Percentiles rank a stretch among this genome's conserved stretches.
Conservation (phyloP, 768 basidiomycete genomes). For the Hypsizygus marmoreus region DNA sequence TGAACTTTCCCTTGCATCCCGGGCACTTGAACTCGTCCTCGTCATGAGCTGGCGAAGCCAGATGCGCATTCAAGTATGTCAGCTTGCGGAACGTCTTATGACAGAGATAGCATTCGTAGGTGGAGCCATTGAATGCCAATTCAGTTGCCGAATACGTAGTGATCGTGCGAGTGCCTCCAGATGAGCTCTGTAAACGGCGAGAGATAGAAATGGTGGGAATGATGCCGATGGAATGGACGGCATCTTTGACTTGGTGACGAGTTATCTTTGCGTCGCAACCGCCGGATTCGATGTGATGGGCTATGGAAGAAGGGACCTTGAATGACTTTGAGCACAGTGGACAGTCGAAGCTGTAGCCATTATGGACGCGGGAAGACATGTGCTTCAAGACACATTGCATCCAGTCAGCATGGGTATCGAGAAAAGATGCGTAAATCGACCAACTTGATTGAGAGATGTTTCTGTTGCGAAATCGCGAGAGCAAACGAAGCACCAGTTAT, state of each 20-base stretch:
- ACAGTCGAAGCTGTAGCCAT: conserved; percentile 25
- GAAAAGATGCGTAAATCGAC: too few relatives aligned
- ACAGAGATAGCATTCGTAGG: conserved; percentile 46
- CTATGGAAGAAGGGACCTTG: conserved; percentile 36
- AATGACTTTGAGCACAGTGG: conserved; percentile 35
- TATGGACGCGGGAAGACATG: too few relatives aligned
- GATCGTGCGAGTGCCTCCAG: conserved; percentile 10
- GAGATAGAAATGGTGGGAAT: conserved; percentile 36
- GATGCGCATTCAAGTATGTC: conserved; percentile 33
- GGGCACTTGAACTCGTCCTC: conserved; percentile 44
- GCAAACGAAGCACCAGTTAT: conserved; percentile 38
- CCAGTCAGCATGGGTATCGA: too few relatives aligned
- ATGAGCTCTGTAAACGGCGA: conserved; percentile 25
- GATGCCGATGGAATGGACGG: conserved; percentile 32
- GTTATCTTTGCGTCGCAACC: conserved; percentile 37
- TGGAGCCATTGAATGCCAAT: conserved; percentile 38
- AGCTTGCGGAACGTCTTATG: conserved; percentile 31
- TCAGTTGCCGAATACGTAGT: conserved; percentile 33
- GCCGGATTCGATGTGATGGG: conserved; percentile 42
- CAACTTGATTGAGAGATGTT: too few relatives aligned
- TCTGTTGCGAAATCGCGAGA: conserved; percentile 29
- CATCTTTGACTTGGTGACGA: conserved; percentile 37
- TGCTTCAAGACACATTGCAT: too few relatives aligned
- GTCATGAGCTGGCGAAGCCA: conserved; percentile 37
- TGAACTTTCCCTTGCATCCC: conserved; percentile 36